Evolutionary conservation across 176 grass and related monocot species (phyloP), one percentile per base, ranked within the genome.

Genomic region (Areca catechu): DNA sequence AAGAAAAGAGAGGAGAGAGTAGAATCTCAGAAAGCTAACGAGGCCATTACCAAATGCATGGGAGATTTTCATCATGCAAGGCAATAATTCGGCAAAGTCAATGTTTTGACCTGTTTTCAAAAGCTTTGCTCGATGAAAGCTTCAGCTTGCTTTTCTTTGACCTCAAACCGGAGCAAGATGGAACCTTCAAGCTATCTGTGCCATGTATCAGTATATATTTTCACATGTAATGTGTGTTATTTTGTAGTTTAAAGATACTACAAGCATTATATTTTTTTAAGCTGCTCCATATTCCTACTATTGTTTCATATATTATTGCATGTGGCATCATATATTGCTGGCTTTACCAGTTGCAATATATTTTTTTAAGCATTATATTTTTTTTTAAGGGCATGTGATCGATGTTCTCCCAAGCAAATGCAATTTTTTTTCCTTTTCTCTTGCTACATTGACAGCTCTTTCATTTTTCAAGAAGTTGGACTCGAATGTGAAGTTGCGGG

Each of bases 1-100:
- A 98, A 98, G 82, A 98, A 98, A 66, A 98, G 93, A 63, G 76
- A 85, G 80, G 93, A 98, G 75, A 92, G 81, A 79, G 54, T 72
- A 56, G 80, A 80, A 68, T 74, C 78, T 20, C 81, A 63, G 15
- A 88, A 88, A 76, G 56, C 87, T 0, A 88, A 88, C 4, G 87
- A 92, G 82, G 76, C 88, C 66, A 80, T 98, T 18, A 80, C 84
- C 2, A 92, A 85, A 70, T 98, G 77, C 64, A 72, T 71, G 22
- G 87, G 81, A 67, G 75, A 80, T 67, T 17, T 62, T 53, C 66
- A 79, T 68, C 61, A 77, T 51, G 71, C 71, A 20, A 86, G 64
- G 78, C 79, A 83, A 63, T 95, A 83, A 74, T 54, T 76, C 49
- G 27, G 49, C 27, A 29, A 4, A 43, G 34, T 43, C 34, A 43